Evolutionary conservation across 2,329 filamentous ascomycete species (phyloP).

Genomic region (Elsinoe batatas): DNA sequence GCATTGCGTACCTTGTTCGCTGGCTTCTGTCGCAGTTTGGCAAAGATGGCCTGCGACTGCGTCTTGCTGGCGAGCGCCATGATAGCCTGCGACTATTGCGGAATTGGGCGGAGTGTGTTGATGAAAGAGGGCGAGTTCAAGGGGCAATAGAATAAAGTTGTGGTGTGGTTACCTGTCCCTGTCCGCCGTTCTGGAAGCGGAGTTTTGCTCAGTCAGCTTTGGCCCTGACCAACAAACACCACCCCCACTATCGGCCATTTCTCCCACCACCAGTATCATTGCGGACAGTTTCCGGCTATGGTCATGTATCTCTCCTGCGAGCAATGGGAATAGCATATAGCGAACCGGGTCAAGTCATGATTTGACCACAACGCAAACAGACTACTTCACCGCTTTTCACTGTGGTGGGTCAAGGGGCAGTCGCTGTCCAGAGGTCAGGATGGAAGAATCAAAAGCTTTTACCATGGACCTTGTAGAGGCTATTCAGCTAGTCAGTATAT

Average conservation of each 20-base stretch:
- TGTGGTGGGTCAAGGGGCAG: too few species aligned
- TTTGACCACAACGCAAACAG: background rate
- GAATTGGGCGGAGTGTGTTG: background rate
- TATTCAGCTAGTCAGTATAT: background rate
- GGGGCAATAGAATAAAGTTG: slow-evolving; percentile 5
- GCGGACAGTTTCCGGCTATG: background rate
- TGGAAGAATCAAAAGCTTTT: too few species aligned
- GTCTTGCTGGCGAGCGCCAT: slow-evolving; percentile 73
- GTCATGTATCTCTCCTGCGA: too few species aligned
- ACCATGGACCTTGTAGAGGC: background rate
- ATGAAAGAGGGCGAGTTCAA: slow-evolving; percentile 42
- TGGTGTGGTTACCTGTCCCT: background rate
- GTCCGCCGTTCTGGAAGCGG: background rate
- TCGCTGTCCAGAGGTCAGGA: too few species aligned
- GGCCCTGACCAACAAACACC: background rate
- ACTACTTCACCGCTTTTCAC: too few species aligned
- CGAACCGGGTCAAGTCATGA: background rate
- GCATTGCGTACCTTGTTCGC: slow-evolving; percentile 71
- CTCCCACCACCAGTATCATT: background rate
- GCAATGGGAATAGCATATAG: background rate
- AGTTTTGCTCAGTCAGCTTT: slow-evolving; percentile 3
- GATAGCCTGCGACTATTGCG: slow-evolving; percentile 4
- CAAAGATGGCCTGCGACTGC: slow-evolving; percentile 94
- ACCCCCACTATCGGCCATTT: background rate
- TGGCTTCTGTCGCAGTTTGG: slow-evolving; percentile 88